A percentile compares a stretch with the other conserved stretches of the same genome.
Conservation (phyloP, 768 basidiomycete genomes). For the Clitopilus hobsonii region DNA sequence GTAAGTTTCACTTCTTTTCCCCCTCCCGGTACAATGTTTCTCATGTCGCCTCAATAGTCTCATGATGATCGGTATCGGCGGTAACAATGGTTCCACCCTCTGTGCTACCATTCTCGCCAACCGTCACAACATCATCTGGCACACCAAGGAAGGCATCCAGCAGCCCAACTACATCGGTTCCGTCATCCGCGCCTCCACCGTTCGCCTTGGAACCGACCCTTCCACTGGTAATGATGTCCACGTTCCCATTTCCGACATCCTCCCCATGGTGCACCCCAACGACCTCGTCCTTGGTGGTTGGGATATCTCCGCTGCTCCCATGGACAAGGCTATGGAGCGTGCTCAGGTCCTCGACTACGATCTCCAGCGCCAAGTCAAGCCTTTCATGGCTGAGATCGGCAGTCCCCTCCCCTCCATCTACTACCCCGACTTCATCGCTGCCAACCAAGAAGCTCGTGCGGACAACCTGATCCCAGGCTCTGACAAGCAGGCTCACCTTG, state of each 20-base stretch:
- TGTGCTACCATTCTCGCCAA: conserved; percentile 95
- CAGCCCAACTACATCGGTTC: conserved; percentile 98
- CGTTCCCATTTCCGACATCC: conserved; percentile 86
- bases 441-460: conserved; percentile 94
- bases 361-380: conserved; percentile 91
- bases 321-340: conserved; percentile 93
- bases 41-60: conserved; percentile 45
- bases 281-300: conserved; percentile 97
- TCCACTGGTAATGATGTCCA: conserved; percentile 83
- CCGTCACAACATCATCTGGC: conserved; percentile 90
- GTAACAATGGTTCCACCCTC: conserved; percentile 95
- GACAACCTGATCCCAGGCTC: conserved; percentile 86
- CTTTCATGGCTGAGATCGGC: conserved; percentile 75
- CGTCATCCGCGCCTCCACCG: conserved; percentile 91
- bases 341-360: conserved; percentile 94
- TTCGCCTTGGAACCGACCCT: conserved; percentile 83
- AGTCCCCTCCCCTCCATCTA: conserved; percentile 92
- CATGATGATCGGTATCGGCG: conserved; percentile 95
- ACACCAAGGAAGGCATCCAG: conserved; percentile 87
- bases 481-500: conserved; percentile 89
- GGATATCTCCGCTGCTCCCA: conserved; percentile 85
- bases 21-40: conserved; percentile 6
- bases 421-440: conserved; percentile 96
- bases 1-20: conserved; percentile 44
- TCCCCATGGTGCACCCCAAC: conserved; percentile 98